A percentile compares a stretch with the other conserved stretches of the same genome.
Conservation (phyloP, 116 monocot genomes). For the Papilionanthe hybrid region DNA sequence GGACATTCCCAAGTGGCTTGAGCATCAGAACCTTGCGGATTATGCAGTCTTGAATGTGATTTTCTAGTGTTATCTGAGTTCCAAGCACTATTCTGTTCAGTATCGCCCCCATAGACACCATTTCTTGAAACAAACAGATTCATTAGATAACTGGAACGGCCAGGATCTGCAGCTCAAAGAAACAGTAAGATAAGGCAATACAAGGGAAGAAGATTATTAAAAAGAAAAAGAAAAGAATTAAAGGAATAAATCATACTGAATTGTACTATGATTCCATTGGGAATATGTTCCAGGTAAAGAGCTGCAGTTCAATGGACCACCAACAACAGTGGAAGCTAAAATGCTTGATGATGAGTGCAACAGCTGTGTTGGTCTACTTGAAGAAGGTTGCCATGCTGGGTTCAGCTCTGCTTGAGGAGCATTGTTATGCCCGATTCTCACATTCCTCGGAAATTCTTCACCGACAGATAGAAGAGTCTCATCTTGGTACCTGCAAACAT, state of each 20-base stretch:
- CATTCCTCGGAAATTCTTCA: slow-evolving; percentile 33
- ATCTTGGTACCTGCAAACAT: background rate
- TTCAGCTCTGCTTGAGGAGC: background rate
- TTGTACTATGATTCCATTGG: slow-evolving; percentile 5
- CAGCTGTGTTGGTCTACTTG: slow-evolving; percentile 11
- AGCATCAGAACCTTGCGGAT: background rate
- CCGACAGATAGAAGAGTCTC: background rate
- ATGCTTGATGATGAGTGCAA: slow-evolving; percentile 7
- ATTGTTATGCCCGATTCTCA: slow-evolving; percentile 13
- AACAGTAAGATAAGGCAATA: background rate
- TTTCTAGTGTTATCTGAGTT: background rate
- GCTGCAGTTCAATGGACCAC: slow-evolving; percentile 1
- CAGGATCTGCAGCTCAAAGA: background rate
- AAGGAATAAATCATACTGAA: background rate
- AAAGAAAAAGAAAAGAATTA: background rate
- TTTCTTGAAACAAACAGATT: background rate
- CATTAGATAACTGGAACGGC: slow-evolving; percentile 3
- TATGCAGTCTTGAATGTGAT: background rate
- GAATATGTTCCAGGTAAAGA: background rate
- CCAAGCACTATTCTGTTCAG: background rate
- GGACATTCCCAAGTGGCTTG: background rate
- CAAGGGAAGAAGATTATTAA: background rate
- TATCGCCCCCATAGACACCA: background rate
- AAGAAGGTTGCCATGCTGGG: background rate
- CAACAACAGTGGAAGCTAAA: background rate